phyloP scores from a whole-genome alignment of 345 rosid genomes.

The Syzygium jambos region DNA sequence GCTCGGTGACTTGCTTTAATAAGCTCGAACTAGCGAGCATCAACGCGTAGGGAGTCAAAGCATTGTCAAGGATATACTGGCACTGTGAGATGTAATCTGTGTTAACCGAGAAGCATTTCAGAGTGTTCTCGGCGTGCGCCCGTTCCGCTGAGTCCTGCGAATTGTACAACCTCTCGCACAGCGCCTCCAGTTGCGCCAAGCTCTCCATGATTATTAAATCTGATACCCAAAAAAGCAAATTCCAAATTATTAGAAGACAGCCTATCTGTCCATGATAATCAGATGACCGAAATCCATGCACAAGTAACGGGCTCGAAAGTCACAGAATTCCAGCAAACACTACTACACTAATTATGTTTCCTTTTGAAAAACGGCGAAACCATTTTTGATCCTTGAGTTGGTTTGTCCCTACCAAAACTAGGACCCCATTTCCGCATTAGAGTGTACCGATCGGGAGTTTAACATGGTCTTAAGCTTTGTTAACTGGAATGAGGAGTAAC shows the following conservation, averaged over 20 bases:
- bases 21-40: slow-evolving; percentile 99
- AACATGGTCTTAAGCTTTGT: background rate
- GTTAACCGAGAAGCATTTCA: slow-evolving; percentile 84
- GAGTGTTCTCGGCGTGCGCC: slow-evolving; percentile 85
- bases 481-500: background rate
- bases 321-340: background rate
- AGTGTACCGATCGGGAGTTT: background rate
- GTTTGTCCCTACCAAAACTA: background rate
- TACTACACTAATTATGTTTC: background rate
- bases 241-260: background rate
- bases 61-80: slow-evolving; percentile 95
- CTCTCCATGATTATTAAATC: slow-evolving; percentile 58
- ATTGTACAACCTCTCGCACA: slow-evolving; percentile 92
- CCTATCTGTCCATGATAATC: background rate
- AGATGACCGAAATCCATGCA: background rate
- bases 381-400: background rate
- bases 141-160: slow-evolving; percentile 92
- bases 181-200: slow-evolving; percentile 91
- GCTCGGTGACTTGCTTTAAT: slow-evolving; percentile 94
- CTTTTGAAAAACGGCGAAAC: background rate
- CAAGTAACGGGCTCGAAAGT: background rate
- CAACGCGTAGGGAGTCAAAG: slow-evolving; percentile 87
- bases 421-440: background rate
- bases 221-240: background rate
- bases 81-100: slow-evolving; percentile 91